A percentile compares a stretch with the other conserved stretches of the same genome.
Evolutionary conservation across 179 eudicot species (phyloP).

Genomic region (Carnegiea gigantea): DNA sequence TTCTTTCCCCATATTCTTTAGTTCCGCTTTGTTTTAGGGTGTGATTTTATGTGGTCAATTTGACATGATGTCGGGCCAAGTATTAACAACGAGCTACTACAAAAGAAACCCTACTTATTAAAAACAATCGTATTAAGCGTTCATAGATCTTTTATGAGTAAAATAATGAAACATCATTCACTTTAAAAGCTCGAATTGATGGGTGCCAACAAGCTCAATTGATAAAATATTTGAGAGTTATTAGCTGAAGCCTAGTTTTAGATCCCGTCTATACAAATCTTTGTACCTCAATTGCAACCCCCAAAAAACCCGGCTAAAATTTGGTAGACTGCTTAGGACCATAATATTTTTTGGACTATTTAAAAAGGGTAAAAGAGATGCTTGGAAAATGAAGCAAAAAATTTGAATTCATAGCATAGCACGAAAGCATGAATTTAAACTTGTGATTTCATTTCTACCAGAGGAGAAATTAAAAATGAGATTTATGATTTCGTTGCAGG

Average conservation of each 20-base stretch:
- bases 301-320: too few species aligned
- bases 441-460: constrained; percentile 8
- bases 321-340: too few species aligned
- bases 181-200: too few species aligned
- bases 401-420: neutral
- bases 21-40: neutral
- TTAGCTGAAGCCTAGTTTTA: too few species aligned
- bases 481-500: constrained; percentile 37
- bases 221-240: too few species aligned
- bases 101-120: neutral
- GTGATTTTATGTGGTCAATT: neutral
- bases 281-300: too few species aligned
- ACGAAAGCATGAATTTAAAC: constrained; percentile 5
- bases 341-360: too few species aligned
- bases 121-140: neutral
- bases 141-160: neutral
- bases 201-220: too few species aligned
- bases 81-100: neutral
- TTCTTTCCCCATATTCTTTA: neutral
- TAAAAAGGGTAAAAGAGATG: too few species aligned
- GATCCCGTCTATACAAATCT: too few species aligned
- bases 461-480: neutral
- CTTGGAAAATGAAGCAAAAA: too few species aligned
- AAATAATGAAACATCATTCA: too few species aligned
- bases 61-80: neutral